Percentiles rank a stretch among this genome's conserved stretches.
Conservation (phyloP, 140 eudicot species). For the Stevia rebaudiana region DNA sequence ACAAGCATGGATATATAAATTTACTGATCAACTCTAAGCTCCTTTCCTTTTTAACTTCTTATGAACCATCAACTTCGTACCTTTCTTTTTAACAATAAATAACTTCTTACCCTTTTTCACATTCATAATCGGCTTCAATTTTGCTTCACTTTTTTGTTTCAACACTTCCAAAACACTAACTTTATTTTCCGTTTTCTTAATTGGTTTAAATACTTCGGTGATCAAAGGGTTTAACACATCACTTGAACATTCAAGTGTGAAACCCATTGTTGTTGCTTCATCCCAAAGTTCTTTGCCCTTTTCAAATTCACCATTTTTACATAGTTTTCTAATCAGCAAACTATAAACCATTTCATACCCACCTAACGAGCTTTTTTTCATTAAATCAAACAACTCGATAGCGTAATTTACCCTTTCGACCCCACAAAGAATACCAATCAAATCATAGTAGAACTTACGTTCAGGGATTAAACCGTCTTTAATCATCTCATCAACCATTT, state of each 20-base stretch:
- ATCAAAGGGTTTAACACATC: constrained; percentile 45
- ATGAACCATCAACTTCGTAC: constrained; percentile 25
- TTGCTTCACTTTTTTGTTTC: constrained; percentile 11
- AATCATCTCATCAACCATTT: constrained; percentile 54
- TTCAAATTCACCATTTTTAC: constrained; percentile 50
- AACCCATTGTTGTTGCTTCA: constrained; percentile 50
- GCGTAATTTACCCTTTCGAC: constrained; percentile 59
- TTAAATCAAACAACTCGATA: constrained; percentile 52
- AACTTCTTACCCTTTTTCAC: constrained; percentile 30
- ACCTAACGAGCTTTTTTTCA: constrained; percentile 48
- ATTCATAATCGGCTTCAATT: constrained; percentile 11
- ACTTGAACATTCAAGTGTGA: constrained; percentile 39
- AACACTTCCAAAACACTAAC: constrained; percentile 12
- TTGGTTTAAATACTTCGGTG: constrained; percentile 49
- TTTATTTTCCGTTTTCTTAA: constrained; percentile 33
- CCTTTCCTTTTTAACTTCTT: constrained; percentile 20
- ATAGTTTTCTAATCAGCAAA: constrained; percentile 53
- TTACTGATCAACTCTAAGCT: constrained; percentile 22
- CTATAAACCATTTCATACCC: constrained; percentile 63
- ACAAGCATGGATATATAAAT: not conserved
- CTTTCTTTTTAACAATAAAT: constrained; percentile 12
- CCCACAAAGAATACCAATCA: constrained; percentile 65
- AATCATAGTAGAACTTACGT: constrained; percentile 49
- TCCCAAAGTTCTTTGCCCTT: constrained; percentile 62
- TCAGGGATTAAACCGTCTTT: constrained; percentile 50